These are phyloP conservation scores for Rhizoclosmatium sp. DNA, from an alignment of 192 early-diverging fungal genomes.

Conservation along the genomic window DNA sequence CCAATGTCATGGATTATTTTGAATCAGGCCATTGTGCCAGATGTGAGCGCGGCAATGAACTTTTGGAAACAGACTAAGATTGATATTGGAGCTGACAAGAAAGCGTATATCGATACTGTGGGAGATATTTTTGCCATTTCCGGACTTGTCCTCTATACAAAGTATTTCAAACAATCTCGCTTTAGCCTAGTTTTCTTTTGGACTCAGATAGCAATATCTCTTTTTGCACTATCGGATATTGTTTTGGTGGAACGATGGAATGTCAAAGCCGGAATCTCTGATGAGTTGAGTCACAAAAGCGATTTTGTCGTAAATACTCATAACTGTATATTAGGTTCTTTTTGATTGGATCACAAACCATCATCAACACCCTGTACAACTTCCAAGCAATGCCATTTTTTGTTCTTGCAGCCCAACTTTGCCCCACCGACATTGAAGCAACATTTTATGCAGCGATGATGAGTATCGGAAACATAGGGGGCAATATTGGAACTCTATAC, in stretches of 20 bases:
- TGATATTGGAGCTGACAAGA: conserved; percentile 34
- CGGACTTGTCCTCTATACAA: conserved; percentile 37
- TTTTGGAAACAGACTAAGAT: conserved; percentile 36
- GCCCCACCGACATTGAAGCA: conserved; percentile 43
- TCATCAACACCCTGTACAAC: conserved; percentile 37
- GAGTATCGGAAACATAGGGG: conserved; percentile 37
- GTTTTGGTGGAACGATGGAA: conserved; percentile 37
- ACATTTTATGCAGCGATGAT: conserved; percentile 43
- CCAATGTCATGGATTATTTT: conserved; percentile 37
- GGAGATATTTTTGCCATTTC: conserved; percentile 27
- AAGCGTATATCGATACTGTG: conserved; percentile 39
- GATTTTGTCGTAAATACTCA: conserved; percentile 11
- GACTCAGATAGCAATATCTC: conserved; percentile 35
- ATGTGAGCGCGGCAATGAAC: conserved; percentile 39
- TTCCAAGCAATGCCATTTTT: conserved; percentile 42
- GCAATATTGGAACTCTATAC: conserved; percentile 37
- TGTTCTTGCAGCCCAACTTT: conserved; percentile 42
- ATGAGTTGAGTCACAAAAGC: conserved; percentile 10
- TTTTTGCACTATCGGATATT: conserved; percentile 37
- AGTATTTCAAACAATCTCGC: conserved; percentile 25
- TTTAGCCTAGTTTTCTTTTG: conserved; percentile 40
- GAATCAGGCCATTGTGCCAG: conserved; percentile 38
- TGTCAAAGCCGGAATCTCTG: conserved; percentile 12
- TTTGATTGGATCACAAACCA: conserved; percentile 35
- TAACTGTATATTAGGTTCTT: conserved; percentile 10